Evolutionary conservation across 2,329 filamentous ascomycete genomes (phyloP).

Genomic region (Monosporascus ibericus): DNA sequence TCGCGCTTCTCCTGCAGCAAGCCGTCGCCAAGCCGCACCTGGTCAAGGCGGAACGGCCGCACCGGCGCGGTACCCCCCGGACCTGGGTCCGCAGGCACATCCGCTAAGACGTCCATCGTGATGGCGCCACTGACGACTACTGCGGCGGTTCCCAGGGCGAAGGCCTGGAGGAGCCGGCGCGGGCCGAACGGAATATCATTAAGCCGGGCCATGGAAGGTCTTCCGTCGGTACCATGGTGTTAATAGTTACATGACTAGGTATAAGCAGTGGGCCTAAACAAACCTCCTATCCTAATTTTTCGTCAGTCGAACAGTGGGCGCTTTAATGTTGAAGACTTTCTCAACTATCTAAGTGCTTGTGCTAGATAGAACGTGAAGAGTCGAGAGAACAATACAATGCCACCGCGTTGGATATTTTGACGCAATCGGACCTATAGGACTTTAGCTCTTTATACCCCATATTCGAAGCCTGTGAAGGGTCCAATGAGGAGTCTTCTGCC

Average conservation of each 20-base stretch:
- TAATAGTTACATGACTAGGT: not conserved
- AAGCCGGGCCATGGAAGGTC: slow-evolving; percentile 8
- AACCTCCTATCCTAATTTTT: not conserved
- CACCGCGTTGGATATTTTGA: not conserved
- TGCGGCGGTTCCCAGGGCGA: slow-evolving; percentile 6
- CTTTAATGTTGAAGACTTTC: not conserved
- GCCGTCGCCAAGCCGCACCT: slow-evolving; percentile 23
- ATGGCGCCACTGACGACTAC: slow-evolving; percentile 4
- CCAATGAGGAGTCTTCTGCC: slow-evolving; percentile 6
- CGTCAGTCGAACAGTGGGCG: not conserved
- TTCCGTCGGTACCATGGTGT: not conserved
- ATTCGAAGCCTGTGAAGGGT: not conserved
- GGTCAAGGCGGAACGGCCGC: slow-evolving; percentile 26
- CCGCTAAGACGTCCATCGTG: not conserved
- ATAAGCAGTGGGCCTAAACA: not conserved
- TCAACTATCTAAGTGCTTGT: not conserved
- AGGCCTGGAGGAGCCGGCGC: slow-evolving; percentile 8
- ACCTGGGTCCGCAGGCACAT: slow-evolving; percentile 16
- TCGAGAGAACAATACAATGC: not conserved
- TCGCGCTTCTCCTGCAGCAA: slow-evolving; percentile 28
- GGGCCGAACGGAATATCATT: slow-evolving; percentile 1
- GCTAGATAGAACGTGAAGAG: not conserved
- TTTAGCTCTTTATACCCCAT: slow-evolving; percentile 1
- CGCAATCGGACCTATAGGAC: slow-evolving; percentile 1
- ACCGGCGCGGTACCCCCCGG: slow-evolving; percentile 25